Percentiles rank a stretch among this genome's conserved stretches.
Conservation (phyloP, 148 eudicot genomes). For the Polygonum aviculare region DNA sequence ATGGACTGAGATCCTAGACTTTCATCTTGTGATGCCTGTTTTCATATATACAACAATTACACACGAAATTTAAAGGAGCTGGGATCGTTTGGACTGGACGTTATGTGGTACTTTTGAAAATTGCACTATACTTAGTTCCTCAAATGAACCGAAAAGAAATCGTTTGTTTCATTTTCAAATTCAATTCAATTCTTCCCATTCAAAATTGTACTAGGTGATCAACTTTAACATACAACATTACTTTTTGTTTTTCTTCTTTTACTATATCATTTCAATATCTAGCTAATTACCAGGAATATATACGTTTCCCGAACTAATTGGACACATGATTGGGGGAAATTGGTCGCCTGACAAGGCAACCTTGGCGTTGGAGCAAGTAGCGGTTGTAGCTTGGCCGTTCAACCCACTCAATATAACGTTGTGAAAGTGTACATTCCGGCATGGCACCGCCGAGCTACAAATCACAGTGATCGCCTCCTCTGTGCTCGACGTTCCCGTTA, state of each 20-base stretch:
- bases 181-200: neutral
- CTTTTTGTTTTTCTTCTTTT: neutral
- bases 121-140: neutral
- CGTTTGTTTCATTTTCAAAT: too few species aligned
- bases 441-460: slow-evolving; percentile 12
- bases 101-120: neutral
- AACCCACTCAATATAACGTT: neutral
- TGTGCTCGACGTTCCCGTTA: slow-evolving; percentile 6
- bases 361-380: slow-evolving; percentile 8
- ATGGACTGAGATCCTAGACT: too few species aligned
- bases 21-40: too few species aligned
- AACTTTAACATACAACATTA: neutral
- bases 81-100: neutral
- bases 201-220: neutral
- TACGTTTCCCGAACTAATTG: neutral
- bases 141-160: neutral
- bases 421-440: slow-evolving; percentile 11
- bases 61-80: too few species aligned
- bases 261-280: neutral
- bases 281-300: too few species aligned
- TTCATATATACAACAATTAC: too few species aligned
- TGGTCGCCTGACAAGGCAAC: slow-evolving; percentile 4
- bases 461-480: slow-evolving; percentile 3
- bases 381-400: neutral
- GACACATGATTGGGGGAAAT: neutral